Evolutionary conservation across 163 green algal genomes (phyloP).

Genomic region (Scenedesmus sp.): DNA sequence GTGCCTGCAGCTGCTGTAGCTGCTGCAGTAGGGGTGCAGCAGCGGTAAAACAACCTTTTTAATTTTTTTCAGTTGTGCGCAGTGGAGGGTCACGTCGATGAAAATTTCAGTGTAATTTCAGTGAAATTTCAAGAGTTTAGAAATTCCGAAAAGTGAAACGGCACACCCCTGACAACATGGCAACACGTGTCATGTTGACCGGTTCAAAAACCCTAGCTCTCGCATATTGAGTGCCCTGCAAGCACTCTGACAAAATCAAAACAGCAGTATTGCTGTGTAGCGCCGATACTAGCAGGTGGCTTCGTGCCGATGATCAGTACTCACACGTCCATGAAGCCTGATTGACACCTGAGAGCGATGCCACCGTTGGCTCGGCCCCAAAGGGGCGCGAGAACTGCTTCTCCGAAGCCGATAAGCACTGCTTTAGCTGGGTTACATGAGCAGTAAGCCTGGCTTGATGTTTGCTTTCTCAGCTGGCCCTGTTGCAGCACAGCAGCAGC

Average conservation of each 20-base stretch:
- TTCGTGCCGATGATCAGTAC: neutral
- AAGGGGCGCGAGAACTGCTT: neutral
- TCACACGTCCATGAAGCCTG: neutral
- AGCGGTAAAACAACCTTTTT: too few relatives aligned
- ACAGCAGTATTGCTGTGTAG: neutral
- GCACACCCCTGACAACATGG: neutral
- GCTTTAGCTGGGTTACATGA: neutral
- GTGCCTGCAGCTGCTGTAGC: neutral
- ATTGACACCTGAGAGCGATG: neutral
- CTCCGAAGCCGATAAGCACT: neutral
- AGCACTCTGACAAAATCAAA: neutral
- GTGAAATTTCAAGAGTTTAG: too few relatives aligned
- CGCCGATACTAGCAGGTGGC: neutral
- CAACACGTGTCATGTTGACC: neutral
- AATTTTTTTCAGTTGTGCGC: too few relatives aligned
- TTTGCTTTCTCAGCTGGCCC: neutral
- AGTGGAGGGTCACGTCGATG: too few relatives aligned
- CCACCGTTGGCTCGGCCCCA: constrained; percentile 4
- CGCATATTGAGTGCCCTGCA: neutral
- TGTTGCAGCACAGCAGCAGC: neutral
- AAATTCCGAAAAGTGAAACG: too few relatives aligned
- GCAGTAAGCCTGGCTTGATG: neutral
- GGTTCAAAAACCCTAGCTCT: neutral
- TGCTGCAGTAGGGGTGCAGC: neutral
- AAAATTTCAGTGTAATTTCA: too few relatives aligned